Conservation (phyloP, 768 basidiomycete genomes). For the Porphyrellus cyaneotinctus region DNA sequence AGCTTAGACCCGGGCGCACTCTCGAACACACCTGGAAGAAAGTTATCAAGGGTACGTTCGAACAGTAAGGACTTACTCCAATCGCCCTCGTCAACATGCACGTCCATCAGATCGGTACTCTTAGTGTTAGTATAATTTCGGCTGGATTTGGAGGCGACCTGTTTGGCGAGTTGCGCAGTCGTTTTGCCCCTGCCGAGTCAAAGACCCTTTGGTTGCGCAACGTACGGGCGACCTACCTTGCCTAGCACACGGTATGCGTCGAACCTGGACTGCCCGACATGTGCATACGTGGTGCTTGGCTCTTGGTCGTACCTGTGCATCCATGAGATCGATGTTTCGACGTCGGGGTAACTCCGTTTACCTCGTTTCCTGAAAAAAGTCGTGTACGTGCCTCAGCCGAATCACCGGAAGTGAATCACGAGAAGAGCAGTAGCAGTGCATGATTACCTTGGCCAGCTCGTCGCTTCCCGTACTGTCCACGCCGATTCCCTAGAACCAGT, state of each 20-base stretch:
- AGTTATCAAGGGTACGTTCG: no score
- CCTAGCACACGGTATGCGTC: constrained; percentile 16
- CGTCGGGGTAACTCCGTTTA: background rate
- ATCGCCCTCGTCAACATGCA: no score
- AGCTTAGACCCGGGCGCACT: no score
- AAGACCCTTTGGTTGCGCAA: no score
- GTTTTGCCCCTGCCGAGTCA: no score
- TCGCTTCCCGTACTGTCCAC: constrained; percentile 63
- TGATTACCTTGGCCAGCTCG: constrained; percentile 68
- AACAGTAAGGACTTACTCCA: no score
- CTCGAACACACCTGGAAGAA: no score
- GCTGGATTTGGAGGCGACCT: no score
- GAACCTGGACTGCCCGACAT: constrained; percentile 5
- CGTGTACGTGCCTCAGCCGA: background rate
- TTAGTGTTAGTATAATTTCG: no score
- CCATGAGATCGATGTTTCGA: constrained; percentile 1
- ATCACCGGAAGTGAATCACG: background rate
- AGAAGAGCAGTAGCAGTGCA: constrained; percentile 51
- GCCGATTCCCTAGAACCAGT: constrained; percentile 75
- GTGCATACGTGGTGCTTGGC: constrained; percentile 9
- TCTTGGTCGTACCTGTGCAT: background rate
- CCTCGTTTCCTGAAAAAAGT: constrained; percentile 10
- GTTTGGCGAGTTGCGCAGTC: no score
- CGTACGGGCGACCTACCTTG: constrained; percentile 15
- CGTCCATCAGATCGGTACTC: no score